These are phyloP conservation scores for Aechmea fasciata DNA, from an alignment of 176 grass and related monocot species.

Conservation along the genomic window DNA sequence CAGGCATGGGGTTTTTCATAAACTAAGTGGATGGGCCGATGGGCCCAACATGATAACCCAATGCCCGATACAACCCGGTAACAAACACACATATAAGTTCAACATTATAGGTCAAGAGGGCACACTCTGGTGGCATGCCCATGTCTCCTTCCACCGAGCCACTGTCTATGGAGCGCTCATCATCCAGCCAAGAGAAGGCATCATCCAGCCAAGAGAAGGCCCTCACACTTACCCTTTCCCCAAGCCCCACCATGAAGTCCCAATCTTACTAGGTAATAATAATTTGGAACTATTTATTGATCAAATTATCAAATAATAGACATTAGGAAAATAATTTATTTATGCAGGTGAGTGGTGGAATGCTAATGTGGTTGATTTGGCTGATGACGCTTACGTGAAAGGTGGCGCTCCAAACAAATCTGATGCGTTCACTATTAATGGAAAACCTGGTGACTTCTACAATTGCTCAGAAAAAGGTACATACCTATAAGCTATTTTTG, in stretches of 20 bases:
- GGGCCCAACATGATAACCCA: slow-evolving; percentile 68
- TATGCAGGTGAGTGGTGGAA: slow-evolving; percentile 48
- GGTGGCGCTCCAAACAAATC: slow-evolving; percentile 29
- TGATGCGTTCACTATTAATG: slow-evolving; percentile 50
- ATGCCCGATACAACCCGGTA: slow-evolving; percentile 51
- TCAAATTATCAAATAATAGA: not conserved
- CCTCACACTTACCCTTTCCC: slow-evolving; percentile 37
- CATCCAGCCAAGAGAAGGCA: slow-evolving; percentile 29
- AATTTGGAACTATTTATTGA: not conserved
- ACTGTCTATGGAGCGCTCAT: slow-evolving; percentile 55
- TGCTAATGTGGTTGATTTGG: slow-evolving; percentile 35
- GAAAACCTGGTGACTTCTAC: slow-evolving; percentile 24
- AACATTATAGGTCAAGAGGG: slow-evolving; percentile 50
- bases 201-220: slow-evolving; percentile 34
- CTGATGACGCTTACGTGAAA: slow-evolving; percentile 14
- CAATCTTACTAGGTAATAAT: slow-evolving; percentile 33
- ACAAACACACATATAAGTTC: slow-evolving; percentile 49
- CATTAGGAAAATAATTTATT: not conserved
- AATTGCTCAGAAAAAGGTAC: slow-evolving; percentile 8
- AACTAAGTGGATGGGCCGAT: slow-evolving; percentile 54
- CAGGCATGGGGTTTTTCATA: slow-evolving; percentile 74
- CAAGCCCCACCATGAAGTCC: slow-evolving; percentile 33
- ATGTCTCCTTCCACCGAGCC: slow-evolving; percentile 36
- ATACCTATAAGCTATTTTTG: not conserved
- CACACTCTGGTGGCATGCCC: slow-evolving; percentile 91